Percentiles rank a stretch among this genome's conserved stretches.
Evolutionary conservation across 1,139 yeast species (phyloP).

Genomic region (Geotrichum macrosporum): DNA sequence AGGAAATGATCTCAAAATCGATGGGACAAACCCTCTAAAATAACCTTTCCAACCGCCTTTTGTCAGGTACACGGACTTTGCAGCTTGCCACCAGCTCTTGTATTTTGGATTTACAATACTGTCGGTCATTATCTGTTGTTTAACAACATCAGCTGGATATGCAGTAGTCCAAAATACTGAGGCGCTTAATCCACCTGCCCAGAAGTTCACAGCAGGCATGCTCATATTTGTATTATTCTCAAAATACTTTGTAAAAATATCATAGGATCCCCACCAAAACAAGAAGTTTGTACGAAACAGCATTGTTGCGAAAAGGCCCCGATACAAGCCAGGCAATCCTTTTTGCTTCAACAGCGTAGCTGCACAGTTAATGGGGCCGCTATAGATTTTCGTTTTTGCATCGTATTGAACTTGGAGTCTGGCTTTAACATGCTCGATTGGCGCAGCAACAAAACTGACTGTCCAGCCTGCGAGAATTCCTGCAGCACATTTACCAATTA

Average conservation of each 20-base stretch:
- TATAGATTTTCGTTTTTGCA: conserved; percentile 59
- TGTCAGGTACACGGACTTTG: conserved; percentile 55
- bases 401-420: conserved; percentile 87
- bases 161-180: conserved; percentile 86
- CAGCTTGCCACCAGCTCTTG: conserved; percentile 70
- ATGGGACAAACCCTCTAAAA: conserved; percentile 73
- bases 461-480: conserved; percentile 82
- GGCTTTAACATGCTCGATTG: conserved; percentile 85
- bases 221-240: conserved; percentile 59
- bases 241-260: conserved; percentile 66
- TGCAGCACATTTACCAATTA: conserved; percentile 70
- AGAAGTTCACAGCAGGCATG: conserved; percentile 69
- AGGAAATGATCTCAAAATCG: conserved; percentile 62
- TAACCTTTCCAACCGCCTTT: conserved; percentile 63
- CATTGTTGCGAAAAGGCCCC: conserved; percentile 82
- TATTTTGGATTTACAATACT: conserved; percentile 66
- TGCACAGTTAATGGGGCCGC: conserved; percentile 75
- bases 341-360: conserved; percentile 45
- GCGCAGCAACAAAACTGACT: conserved; percentile 90
- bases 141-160: conserved; percentile 84
- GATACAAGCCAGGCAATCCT: conserved; percentile 70
- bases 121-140: conserved; percentile 83
- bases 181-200: conserved; percentile 88
- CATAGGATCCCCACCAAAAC: conserved; percentile 95
- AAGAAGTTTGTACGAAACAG: conserved; percentile 80